Evolutionary conservation across 495 filamentous ascomycete genomes (phyloP).

Genomic region (Aspergillus avenaceus): DNA sequence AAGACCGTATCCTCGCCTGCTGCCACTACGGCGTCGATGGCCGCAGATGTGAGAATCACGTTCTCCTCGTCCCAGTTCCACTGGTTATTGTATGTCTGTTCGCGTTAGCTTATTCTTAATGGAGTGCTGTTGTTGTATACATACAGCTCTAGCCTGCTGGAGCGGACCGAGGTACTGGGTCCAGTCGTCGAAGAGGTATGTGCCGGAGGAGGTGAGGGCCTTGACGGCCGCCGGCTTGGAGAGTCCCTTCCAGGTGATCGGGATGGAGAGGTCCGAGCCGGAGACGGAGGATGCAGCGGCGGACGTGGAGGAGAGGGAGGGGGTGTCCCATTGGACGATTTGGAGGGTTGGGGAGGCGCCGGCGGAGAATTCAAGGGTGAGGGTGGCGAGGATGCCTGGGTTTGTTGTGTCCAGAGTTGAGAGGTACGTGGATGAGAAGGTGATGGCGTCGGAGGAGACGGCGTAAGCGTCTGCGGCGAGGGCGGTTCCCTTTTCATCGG

Average conservation of each 20-base stretch:
- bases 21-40: slow-evolving; percentile 42
- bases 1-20: slow-evolving; percentile 43
- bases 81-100: slow-evolving; percentile 43
- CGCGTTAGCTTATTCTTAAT: no score
- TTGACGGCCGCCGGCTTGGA: slow-evolving; percentile 47
- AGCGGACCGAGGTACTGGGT: slow-evolving; percentile 51
- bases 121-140: slow-evolving; percentile 13
- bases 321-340: slow-evolving; percentile 48
- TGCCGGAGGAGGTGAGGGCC: slow-evolving; percentile 45
- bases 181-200: slow-evolving; percentile 54
- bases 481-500: slow-evolving; percentile 27
- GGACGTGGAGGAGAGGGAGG: slow-evolving; percentile 35
- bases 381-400: slow-evolving; percentile 43
- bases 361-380: slow-evolving; percentile 49
- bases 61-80: slow-evolving; percentile 45
- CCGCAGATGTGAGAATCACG: slow-evolving; percentile 39
- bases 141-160: slow-evolving; percentile 46
- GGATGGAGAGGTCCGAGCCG: slow-evolving; percentile 44
- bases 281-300: slow-evolving; percentile 33
- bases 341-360: slow-evolving; percentile 44
- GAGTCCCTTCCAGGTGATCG: slow-evolving; percentile 49
- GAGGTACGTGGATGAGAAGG: slow-evolving; percentile 46
- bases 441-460: slow-evolving; percentile 39
- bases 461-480: slow-evolving; percentile 35
- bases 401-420: slow-evolving; percentile 27